These are phyloP conservation scores for Papiliotrema flavescens DNA, from an alignment of 1,284 basidiomycete species.

Conservation along the genomic window DNA sequence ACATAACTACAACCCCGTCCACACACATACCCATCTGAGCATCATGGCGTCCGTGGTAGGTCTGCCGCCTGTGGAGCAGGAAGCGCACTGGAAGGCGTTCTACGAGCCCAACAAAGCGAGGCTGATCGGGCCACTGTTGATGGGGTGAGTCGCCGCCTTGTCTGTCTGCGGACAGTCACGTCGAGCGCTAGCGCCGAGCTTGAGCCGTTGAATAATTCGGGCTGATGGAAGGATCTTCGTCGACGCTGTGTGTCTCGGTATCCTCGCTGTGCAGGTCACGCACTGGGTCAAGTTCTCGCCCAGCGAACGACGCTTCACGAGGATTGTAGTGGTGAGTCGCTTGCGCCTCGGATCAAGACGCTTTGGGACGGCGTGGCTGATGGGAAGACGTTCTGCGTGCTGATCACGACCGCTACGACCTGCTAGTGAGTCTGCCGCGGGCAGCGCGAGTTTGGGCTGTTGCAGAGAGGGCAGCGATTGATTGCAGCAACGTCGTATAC, in stretches of 20 bases:
- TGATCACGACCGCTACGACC: background rate
- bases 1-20: too few species aligned
- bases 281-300: background rate
- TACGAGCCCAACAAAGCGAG: background rate
- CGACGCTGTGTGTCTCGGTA: background rate
- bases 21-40: too few species aligned
- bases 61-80: background rate
- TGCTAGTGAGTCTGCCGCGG: background rate
- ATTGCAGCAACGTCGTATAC: background rate
- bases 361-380: background rate
- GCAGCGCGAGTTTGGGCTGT: background rate
- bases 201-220: too few species aligned
- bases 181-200: too few species aligned
- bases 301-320: background rate
- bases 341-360: background rate
- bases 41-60: too few species aligned
- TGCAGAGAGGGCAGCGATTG: background rate
- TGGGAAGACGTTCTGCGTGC: background rate
- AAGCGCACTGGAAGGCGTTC: background rate
- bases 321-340: background rate
- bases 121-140: background rate
- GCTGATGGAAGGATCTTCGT: background rate
- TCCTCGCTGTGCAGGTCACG: background rate
- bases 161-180: background rate
- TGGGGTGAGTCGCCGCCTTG: background rate